phyloP scores from a whole-genome alignment of 768 basidiomycete genomes.

The Boletus tomentosulus region DNA sequence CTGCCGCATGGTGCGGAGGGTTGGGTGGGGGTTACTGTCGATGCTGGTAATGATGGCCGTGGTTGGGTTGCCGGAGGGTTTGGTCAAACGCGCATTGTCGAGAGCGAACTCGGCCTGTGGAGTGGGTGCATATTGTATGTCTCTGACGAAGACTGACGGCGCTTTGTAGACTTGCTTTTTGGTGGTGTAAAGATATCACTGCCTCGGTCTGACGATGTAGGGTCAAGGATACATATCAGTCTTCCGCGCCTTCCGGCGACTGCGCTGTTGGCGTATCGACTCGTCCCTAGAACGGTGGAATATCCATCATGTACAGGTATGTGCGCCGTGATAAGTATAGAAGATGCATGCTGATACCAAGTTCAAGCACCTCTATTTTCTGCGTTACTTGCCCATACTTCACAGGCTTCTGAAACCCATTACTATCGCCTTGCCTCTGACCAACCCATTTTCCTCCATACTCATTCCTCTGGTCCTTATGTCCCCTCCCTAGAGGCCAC shows the following conservation, averaged over 20 bases:
- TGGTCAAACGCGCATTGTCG: slow-evolving; percentile 30
- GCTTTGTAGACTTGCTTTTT: slow-evolving; percentile 38
- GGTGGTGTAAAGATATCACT: slow-evolving; percentile 33
- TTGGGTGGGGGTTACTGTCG: slow-evolving; percentile 54
- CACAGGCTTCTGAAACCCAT: slow-evolving; percentile 59
- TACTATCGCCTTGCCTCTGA: slow-evolving; percentile 51
- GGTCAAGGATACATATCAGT: slow-evolving; percentile 40
- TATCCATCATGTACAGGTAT: slow-evolving; percentile 29
- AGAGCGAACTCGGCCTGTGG: slow-evolving; percentile 33
- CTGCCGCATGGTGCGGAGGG: slow-evolving; percentile 26
- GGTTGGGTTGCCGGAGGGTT: slow-evolving; percentile 66
- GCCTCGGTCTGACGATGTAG: slow-evolving; percentile 20
- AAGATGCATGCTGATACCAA: slow-evolving; percentile 5
- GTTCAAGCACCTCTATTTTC: slow-evolving; percentile 48
- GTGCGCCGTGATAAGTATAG: background rate
- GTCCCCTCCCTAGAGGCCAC: slow-evolving; percentile 28
- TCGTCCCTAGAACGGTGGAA: slow-evolving; percentile 33
- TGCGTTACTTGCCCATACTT: slow-evolving; percentile 64
- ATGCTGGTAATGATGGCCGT: slow-evolving; percentile 43
- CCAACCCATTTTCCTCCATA: slow-evolving; percentile 47
- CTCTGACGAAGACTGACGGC: background rate
- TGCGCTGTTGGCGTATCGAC: slow-evolving; percentile 61
- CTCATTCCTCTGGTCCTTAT: slow-evolving; percentile 67
- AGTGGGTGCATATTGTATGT: slow-evolving; percentile 35
- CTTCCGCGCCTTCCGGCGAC: slow-evolving; percentile 57